These are phyloP conservation scores for Macrotyloma uniflorum DNA, from an alignment of 306 rosid genomes.

Conservation along the genomic window DNA sequence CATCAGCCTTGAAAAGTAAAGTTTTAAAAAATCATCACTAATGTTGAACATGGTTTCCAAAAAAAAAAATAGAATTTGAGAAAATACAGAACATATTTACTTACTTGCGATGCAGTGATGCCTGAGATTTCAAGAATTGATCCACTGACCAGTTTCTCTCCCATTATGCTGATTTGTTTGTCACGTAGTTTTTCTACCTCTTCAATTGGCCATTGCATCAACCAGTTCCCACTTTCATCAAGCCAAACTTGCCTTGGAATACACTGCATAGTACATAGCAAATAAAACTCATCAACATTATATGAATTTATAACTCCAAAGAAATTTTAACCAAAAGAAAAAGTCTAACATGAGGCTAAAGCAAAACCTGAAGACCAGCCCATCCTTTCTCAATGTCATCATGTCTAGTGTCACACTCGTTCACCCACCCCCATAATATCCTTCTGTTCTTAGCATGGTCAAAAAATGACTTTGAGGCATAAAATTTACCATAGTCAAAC, in stretches of 20 bases:
- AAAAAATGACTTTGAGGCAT: conserved; percentile 64
- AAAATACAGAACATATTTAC: neutral
- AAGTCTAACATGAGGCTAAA: neutral
- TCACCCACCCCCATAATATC: conserved; percentile 56
- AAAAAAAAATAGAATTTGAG: neutral
- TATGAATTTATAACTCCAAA: neutral
- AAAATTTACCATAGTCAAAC: conserved; percentile 61
- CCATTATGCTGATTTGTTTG: conserved; percentile 38
- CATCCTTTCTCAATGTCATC: conserved; percentile 66
- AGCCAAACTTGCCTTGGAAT: conserved; percentile 72
- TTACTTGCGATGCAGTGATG: conserved; percentile 68
- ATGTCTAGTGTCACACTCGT: conserved; percentile 43
- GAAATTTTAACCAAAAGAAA: neutral
- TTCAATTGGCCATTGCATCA: conserved; percentile 71
- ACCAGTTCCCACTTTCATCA: conserved; percentile 49
- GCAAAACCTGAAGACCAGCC: conserved; percentile 73
- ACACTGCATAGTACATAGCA: conserved; percentile 32
- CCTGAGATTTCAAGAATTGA: conserved; percentile 54
- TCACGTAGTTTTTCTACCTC: conserved; percentile 51
- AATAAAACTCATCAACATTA: too few relatives aligned
- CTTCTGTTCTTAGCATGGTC: conserved; percentile 55
- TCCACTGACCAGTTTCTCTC: conserved; percentile 44
- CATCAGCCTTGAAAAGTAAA: conserved; percentile 54
- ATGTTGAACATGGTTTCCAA: neutral
- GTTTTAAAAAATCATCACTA: neutral